Conservation (phyloP, 1,284 basidiomycete species). For the Heterobasidion occidentale region DNA sequence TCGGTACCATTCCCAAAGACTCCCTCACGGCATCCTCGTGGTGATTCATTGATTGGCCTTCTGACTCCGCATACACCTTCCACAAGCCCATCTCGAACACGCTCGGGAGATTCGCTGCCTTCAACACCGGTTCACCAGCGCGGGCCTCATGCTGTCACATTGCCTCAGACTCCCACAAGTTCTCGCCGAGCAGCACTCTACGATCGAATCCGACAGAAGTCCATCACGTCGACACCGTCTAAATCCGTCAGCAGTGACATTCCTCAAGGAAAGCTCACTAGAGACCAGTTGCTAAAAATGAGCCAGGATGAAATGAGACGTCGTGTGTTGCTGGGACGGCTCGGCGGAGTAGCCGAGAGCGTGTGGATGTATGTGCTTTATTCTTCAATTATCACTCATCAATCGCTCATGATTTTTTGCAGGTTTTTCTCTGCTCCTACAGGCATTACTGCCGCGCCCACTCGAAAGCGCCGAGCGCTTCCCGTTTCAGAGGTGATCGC, state of each 20-base stretch:
- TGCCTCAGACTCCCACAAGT: slow-evolving; percentile 59
- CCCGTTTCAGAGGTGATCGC: slow-evolving; percentile 55
- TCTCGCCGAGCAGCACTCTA: slow-evolving; percentile 70
- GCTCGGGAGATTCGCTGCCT: slow-evolving; percentile 36
- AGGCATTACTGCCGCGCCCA: slow-evolving; percentile 37
- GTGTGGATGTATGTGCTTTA: slow-evolving; percentile 65
- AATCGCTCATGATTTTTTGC: slow-evolving; percentile 2
- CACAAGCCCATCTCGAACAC: slow-evolving; percentile 22
- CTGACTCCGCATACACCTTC: slow-evolving; percentile 24
- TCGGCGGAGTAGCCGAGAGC: slow-evolving; percentile 72
- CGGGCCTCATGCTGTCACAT: slow-evolving; percentile 42
- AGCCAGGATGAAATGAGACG: slow-evolving; percentile 69
- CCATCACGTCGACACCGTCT: slow-evolving; percentile 55
- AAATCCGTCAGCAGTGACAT: slow-evolving; percentile 34
- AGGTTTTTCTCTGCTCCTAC: slow-evolving; percentile 63
- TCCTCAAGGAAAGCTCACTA: slow-evolving; percentile 38
- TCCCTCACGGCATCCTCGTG: slow-evolving; percentile 20
- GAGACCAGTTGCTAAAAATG: slow-evolving; percentile 61
- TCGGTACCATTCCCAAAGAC: slow-evolving; percentile 37
- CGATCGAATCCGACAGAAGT: slow-evolving; percentile 68
- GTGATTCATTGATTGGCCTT: slow-evolving; percentile 15
- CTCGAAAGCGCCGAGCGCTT: slow-evolving; percentile 60
- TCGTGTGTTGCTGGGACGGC: slow-evolving; percentile 66
- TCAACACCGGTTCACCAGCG: slow-evolving; percentile 60
- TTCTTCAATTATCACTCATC: not conserved